phyloP scores from a whole-genome alignment of 2,329 filamentous ascomycete species.

The Fusarium burgessii region DNA sequence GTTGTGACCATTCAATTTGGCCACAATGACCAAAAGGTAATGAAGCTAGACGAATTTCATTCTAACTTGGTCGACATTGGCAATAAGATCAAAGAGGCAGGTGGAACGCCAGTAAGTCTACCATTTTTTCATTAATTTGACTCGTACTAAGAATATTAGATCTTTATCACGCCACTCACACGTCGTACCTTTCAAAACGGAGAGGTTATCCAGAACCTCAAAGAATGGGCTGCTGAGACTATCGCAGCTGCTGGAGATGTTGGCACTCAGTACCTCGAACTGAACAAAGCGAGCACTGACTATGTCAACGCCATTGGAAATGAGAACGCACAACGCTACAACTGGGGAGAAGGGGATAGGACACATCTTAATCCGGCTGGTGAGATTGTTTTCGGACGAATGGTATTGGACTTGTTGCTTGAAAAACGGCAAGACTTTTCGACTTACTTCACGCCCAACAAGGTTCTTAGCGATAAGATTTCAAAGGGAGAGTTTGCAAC shows the following conservation, averaged over 20 bases:
- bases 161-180: constrained; percentile 6
- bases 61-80: not conserved
- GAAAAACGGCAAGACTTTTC: not conserved
- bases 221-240: constrained; percentile 13
- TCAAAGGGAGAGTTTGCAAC: constrained; percentile 9
- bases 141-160: not conserved
- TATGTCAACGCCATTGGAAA: constrained; percentile 8
- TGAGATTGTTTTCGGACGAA: constrained; percentile 5
- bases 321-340: not conserved
- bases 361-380: constrained; percentile 9
- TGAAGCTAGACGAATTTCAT: not conserved
- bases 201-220: constrained; percentile 5
- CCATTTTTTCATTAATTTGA: fast-evolving
- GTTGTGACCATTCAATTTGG: constrained; percentile 13
- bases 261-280: not conserved
- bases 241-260: not conserved
- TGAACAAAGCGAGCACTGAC: constrained; percentile 9
- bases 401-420: constrained; percentile 6
- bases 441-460: not conserved
- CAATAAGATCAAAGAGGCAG: not conserved
- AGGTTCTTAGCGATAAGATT: constrained; percentile 15
- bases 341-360: constrained; percentile 3
- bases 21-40: constrained; percentile 14
- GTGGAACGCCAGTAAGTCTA: not conserved
- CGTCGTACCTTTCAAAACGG: constrained; percentile 1